phyloP scores from a whole-genome alignment of 208 protist genomes.

The Trypanosoma scelopori region DNA sequence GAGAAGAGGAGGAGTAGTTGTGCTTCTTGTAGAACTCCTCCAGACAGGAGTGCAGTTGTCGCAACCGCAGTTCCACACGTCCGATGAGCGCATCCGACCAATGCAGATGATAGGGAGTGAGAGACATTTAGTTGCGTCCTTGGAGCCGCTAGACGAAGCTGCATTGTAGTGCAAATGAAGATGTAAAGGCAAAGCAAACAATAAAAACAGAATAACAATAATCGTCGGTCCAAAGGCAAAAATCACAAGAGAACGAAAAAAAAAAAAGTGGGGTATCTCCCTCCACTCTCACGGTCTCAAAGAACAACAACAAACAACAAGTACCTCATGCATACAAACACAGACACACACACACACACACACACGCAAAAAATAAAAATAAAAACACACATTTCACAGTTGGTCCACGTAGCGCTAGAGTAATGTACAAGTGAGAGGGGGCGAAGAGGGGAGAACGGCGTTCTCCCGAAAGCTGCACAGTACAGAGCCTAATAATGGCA shows the following conservation, averaged over 20 bases:
- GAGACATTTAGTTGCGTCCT: slow-evolving; percentile 38
- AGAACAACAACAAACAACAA: too few relatives aligned
- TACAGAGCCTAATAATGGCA: too few relatives aligned
- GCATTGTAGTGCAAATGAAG: slow-evolving; percentile 15
- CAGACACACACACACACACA: slow-evolving; percentile 9
- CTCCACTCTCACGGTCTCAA: too few relatives aligned
- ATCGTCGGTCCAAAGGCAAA: too few relatives aligned
- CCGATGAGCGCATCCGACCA: slow-evolving; percentile 77
- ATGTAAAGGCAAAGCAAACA: too few relatives aligned
- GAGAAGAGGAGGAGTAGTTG: slow-evolving; percentile 37
- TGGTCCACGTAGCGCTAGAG: neutral
- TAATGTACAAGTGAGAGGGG: neutral
- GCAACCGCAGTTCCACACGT: slow-evolving; percentile 66
- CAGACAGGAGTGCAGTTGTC: slow-evolving; percentile 66
- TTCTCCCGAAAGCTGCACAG: too few relatives aligned
- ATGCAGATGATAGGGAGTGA: slow-evolving; percentile 68
- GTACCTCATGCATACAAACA: slow-evolving; percentile 24
- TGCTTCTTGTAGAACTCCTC: slow-evolving; percentile 62
- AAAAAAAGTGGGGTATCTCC: slow-evolving; percentile 17
- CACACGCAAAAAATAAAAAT: slow-evolving; percentile 2
- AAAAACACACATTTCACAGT: neutral
- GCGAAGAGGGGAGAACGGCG: too few relatives aligned
- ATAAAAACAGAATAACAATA: too few relatives aligned
- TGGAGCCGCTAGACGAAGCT: neutral
- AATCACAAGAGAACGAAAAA: too few relatives aligned